Evolutionary conservation across 140 eudicot species (phyloP), one percentile per base, ranked within the genome.

Genomic region (Stevia rebaudiana): DNA sequence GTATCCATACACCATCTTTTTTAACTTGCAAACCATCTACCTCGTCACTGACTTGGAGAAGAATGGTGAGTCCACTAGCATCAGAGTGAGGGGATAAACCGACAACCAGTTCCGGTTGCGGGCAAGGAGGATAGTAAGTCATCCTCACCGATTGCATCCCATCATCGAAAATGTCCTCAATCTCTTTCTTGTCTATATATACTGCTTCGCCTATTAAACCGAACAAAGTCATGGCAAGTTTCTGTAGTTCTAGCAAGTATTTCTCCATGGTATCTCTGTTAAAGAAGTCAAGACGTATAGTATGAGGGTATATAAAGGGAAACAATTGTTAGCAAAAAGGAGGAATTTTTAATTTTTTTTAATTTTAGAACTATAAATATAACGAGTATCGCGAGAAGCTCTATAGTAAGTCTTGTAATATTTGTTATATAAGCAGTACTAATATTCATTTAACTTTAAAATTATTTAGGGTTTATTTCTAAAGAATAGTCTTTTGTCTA

Each of bases 81-180:
- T 55, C 62, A 3, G 62, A 55, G 42, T 55, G 62, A 30, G 62
- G 62, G 6, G 62, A 28, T 7, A 55, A 22, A 3, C 62, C 62
- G 0, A 55, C 62, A 13, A 55, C 62, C 62, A 30, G 15, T 28
- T 55, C 42, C 22, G 62, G 62, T 55, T 55, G 23, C 3, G 62
- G 62, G 62, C 62, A 55, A 6, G 62, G 62, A 11, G 62, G 42
- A 55, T 55, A 55, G 15, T 55, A 55, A 55, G 62, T 55, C 62
- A 30, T 55, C 24, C 62, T 55, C 62, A 55, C n/a, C 3, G 62
- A 55, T 55, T 55, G 62, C 42, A 55, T 30, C 28, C 62, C 42
- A 8, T 55, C 62, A 6, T 55, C 42, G 30, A 55, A 55, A 6
- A 55, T 15, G 6, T 30, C 13, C 0, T 6, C 3, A 23, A 55